Conservation (phyloP, 305 asterid species). For the Plantago lanceolata region DNA sequence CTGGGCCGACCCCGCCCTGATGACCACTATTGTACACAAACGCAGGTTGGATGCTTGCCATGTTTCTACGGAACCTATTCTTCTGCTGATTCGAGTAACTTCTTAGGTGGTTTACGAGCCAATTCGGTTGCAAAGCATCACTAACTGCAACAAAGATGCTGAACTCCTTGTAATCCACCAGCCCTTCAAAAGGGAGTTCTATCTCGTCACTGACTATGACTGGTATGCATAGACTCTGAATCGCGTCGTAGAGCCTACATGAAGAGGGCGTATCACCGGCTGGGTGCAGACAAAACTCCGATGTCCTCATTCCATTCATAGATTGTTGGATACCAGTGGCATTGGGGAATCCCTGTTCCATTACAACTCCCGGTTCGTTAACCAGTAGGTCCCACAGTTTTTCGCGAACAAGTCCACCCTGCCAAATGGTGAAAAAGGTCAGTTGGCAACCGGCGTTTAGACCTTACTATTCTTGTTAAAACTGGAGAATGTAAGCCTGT, state of each 20-base stretch:
- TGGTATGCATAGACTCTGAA: constrained; percentile 90
- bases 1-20: constrained; percentile 69
- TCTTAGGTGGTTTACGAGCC: constrained; percentile 68
- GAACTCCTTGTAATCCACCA: constrained; percentile 68
- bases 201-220: constrained; percentile 78
- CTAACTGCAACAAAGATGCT: constrained; percentile 65
- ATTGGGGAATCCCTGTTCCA: constrained; percentile 95
- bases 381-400: constrained; percentile 76
- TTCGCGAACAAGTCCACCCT: constrained; percentile 90
- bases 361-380: constrained; percentile 55
- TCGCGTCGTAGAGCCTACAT: constrained; percentile 87
- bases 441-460: not conserved
- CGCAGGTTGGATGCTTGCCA: constrained; percentile 57
- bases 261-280: constrained; percentile 97
- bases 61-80: constrained; percentile 45
- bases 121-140: constrained; percentile 69
- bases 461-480: too few species aligned
- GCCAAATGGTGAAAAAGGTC: not conserved
- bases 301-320: constrained; percentile 83
- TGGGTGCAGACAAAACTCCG: constrained; percentile 94
- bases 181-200: constrained; percentile 97
- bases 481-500: too few species aligned
- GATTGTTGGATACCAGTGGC: constrained; percentile 90
- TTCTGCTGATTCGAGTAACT: constrained; percentile 54
- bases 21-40: constrained; percentile 61